These are phyloP conservation scores for Trichoderma pleuroti DNA, from an alignment of 2,329 filamentous ascomycete genomes.

Conservation along the genomic window DNA sequence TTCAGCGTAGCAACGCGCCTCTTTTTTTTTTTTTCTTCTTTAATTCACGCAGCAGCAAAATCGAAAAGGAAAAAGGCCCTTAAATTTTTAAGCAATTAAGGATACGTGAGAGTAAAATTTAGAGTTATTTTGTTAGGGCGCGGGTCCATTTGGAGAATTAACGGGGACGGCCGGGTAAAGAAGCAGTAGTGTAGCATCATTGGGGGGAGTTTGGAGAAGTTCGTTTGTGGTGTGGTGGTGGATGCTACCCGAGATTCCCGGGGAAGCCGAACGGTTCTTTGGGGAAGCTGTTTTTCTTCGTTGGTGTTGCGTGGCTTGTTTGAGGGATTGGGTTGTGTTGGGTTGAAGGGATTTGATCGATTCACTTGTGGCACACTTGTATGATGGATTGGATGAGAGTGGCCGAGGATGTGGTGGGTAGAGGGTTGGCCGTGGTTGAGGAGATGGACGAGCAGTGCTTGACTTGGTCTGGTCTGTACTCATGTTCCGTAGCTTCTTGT, in stretches of 20 bases:
- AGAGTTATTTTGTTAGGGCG: conserved; percentile 3
- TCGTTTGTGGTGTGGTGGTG: neutral
- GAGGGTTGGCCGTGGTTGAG: neutral
- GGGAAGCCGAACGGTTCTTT: neutral
- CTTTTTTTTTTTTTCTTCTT: neutral
- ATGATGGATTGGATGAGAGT: neutral
- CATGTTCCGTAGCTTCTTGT: neutral
- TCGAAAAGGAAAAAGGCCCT: neutral
- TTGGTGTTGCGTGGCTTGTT: neutral
- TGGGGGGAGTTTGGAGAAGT: neutral
- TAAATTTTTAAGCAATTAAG: neutral
- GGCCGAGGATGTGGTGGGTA: neutral
- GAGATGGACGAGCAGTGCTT: neutral
- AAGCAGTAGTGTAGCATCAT: neutral
- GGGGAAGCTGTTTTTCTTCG: neutral
- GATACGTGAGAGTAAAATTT: neutral
- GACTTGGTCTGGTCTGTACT: neutral
- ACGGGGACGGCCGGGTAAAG: neutral
- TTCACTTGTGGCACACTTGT: neutral
- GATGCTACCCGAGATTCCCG: neutral
- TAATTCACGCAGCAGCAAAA: neutral
- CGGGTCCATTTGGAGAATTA: neutral
- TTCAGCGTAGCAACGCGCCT: neutral
- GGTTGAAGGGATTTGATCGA: neutral
- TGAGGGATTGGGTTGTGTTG: neutral